A percentile compares a stretch with the other conserved stretches of the same genome.
Conservation (phyloP, 2,329 filamentous ascomycete species). For the Microsporum canis region DNA sequence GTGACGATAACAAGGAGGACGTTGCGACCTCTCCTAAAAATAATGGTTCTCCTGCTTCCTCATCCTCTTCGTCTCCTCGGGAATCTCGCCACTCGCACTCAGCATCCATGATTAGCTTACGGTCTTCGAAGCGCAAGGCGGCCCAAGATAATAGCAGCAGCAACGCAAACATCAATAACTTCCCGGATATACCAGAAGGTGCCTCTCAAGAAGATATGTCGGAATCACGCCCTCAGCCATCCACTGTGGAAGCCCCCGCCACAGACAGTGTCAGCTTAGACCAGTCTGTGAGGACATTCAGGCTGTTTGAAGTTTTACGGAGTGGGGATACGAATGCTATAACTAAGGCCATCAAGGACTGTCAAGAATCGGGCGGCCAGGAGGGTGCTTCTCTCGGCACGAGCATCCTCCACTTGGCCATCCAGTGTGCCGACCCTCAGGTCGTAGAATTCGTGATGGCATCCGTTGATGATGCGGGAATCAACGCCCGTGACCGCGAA, state of each 20-base stretch:
- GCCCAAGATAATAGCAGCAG: conserved; percentile 13
- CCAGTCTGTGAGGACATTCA: conserved; percentile 87
- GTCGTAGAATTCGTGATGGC: conserved; percentile 94
- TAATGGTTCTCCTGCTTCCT: conserved; percentile 21
- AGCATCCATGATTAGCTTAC: conserved; percentile 21
- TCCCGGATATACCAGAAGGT: conserved; percentile 18
- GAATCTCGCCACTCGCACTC: conserved; percentile 20
- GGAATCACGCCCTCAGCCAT: conserved; percentile 23
- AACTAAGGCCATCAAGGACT: conserved; percentile 62
- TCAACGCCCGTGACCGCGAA: conserved; percentile 85
- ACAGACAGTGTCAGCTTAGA: conserved; percentile 53
- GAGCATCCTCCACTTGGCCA: conserved; percentile 80
- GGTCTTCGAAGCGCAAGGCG: conserved; percentile 24
- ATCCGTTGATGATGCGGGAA: conserved; percentile 57
- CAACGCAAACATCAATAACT: conserved; percentile 6
- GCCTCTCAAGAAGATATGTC: conserved; percentile 19
- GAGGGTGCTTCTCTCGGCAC: conserved; percentile 51
- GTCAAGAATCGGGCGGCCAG: conserved; percentile 40
- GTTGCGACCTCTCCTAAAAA: conserved; percentile 16
- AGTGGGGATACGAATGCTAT: conserved; percentile 86
- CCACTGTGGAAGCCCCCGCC: conserved; percentile 22
- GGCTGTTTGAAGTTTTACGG: conserved; percentile 82
- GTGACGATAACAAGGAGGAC: conserved; percentile 29
- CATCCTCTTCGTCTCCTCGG: conserved; percentile 19
- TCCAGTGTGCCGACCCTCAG: conserved; percentile 85